A percentile compares a stretch with the other conserved stretches of the same genome.
phyloP scores from a whole-genome alignment of 2,329 filamentous ascomycete species.

The Thelonectria olida region DNA sequence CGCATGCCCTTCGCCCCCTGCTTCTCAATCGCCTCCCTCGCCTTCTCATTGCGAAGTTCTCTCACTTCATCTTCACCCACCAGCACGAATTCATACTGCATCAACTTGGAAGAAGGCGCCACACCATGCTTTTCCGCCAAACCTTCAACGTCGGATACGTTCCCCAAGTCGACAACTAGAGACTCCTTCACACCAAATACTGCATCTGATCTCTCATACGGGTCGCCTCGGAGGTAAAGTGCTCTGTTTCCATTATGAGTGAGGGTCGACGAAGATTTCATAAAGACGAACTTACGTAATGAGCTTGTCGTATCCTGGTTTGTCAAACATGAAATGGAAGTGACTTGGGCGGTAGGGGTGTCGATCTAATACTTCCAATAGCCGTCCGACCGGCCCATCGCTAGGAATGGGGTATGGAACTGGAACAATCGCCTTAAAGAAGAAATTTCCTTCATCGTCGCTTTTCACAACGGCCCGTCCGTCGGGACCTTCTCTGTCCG shows the following conservation, averaged over 20 bases:
- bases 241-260: constrained; percentile 60
- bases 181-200: constrained; percentile 90
- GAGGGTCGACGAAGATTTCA: background rate
- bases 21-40: constrained; percentile 23
- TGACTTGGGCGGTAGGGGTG: constrained; percentile 82
- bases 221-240: constrained; percentile 79
- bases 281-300: constrained; percentile 17
- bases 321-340: constrained; percentile 90
- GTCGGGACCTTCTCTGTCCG: constrained; percentile 56
- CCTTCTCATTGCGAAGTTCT: constrained; percentile 19
- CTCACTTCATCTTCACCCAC: constrained; percentile 17
- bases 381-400: constrained; percentile 82
- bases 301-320: constrained; percentile 22
- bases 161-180: constrained; percentile 71
- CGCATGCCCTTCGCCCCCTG: constrained; percentile 13
- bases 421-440: constrained; percentile 85
- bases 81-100: constrained; percentile 24
- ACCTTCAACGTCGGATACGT: constrained; percentile 14
- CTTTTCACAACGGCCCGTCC: constrained; percentile 43
- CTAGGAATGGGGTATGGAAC: constrained; percentile 87
- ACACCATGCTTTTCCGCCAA: constrained; percentile 17
- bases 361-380: constrained; percentile 70
- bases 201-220: constrained; percentile 84
- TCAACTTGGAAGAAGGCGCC: background rate
- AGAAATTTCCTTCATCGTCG: constrained; percentile 57